These are phyloP conservation scores for Pythium graminicola DNA, from an alignment of 352 stramenopile genomes.

Conservation along the genomic window DNA sequence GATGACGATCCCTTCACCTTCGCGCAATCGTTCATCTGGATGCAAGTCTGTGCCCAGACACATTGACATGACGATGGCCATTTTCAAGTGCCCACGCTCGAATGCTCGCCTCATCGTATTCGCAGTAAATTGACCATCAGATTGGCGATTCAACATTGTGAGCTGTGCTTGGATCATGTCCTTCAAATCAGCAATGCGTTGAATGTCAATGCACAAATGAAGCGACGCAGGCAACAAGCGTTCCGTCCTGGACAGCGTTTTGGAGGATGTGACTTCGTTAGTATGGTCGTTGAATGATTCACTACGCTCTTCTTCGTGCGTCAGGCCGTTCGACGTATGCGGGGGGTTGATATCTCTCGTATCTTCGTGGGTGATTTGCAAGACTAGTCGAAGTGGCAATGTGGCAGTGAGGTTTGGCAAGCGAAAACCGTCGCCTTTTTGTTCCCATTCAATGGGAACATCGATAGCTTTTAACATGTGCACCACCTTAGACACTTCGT, in stretches of 20 bases:
- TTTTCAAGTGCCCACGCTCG: neutral
- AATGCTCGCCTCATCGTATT: neutral
- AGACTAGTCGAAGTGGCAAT: conserved; percentile 7
- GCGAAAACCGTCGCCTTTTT: neutral
- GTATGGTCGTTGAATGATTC: neutral
- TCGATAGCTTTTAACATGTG: conserved; percentile 4
- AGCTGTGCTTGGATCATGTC: conserved; percentile 10
- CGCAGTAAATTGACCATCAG: neutral
- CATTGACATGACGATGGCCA: conserved; percentile 3
- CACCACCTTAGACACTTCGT: neutral
- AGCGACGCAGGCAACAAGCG: conserved; percentile 16
- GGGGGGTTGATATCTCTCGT: neutral
- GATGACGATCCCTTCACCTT: neutral
- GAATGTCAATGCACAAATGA: conserved; percentile 16
- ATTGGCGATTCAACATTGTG: neutral
- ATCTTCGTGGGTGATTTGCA: neutral
- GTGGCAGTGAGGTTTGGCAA: neutral
- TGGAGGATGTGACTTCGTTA: conserved; percentile 5
- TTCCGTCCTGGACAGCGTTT: conserved; percentile 17
- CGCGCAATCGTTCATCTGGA: neutral
- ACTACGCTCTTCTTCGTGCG: neutral
- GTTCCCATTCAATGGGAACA: conserved; percentile 11
- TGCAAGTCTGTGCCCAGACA: conserved; percentile 13
- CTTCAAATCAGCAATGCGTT: conserved; percentile 15
- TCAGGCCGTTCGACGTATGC: neutral